Base-by-base conservation (phyloP, 2,329 filamentous ascomycete species). In the Aspergillus glaucus region DNA sequence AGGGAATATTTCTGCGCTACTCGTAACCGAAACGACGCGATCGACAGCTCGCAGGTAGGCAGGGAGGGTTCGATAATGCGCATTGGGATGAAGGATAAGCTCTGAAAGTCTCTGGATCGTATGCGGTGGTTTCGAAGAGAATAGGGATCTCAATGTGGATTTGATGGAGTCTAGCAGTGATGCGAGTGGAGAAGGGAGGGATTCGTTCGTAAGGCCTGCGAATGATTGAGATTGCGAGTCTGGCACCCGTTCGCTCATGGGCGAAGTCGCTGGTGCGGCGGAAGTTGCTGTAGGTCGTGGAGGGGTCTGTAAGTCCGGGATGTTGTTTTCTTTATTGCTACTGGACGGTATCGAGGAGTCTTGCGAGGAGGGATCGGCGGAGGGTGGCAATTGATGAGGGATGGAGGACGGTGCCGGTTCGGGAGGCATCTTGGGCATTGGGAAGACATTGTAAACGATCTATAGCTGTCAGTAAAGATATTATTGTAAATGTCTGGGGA, bases 21-120 rank as follows among this genome's bases (percentile, higher is more conserved):
- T 95, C 9, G 90, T 94, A 49, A 98, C 93, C 49, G 87, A 89
- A 21, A 96, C 83, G 19, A 95, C 86, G 49, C 93, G 85, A 65
- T 97, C 89, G 44, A 97, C 80, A 2, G 93, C 93, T 59, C 93
- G 87, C 9, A 98, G 81, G 66, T 93, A 98, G 9, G 90, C 80
- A 1, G 88, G 82, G 2, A 97, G 78, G 46, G 84, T 86, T 52
- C 80, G 82, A 73, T 97, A 96, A 69, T 95, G 87, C 48, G 79
- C 78, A 51, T 76, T 85, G 1, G 93, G 93, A 22, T 77, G 71
- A 32, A 95, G 76, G 4, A 95, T 75, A 26, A 97, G 84, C 74
- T 98, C 93, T 19, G 90, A 83, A 19, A 98, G 79, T 36, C 93
- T 86, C 71, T 98, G 93, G 53, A 96, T 80, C 3, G 93, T 97